Base-by-base conservation (phyloP, 352 stramenopile species). In the Thraustotheca clavata region DNA sequence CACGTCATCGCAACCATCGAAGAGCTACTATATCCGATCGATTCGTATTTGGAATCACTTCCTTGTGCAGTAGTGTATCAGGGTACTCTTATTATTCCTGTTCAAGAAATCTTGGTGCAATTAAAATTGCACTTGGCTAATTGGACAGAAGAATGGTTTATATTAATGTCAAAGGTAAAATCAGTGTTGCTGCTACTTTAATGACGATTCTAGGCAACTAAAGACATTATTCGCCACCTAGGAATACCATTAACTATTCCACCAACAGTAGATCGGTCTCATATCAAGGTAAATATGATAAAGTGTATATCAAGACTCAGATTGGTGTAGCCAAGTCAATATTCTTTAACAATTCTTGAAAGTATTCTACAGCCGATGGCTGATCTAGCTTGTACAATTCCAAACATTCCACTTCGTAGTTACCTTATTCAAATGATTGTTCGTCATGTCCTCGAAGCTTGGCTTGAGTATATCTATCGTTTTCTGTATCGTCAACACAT, bases 81-180 rank as follows among this genome's bases (percentile, higher is more conserved):
- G 8, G 43, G 43, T 11, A 52, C 43, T 1, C 43, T 52, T 11
- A 11, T 52, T 11, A 52, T 31, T 34, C 50, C 57, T 1, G 20
- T 65, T 27, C 41, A 65, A 31, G 38, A 65, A 8, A 9, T 65
- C 27, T 20, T 57, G 24, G 57, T 46, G 3, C 22, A 65, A 8
- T 24, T 65, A 14, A 65, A 65, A 33, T 33, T 65, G 33, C 57
- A 43, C 11, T 34, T 65, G 36, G 57, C 57, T 4, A 20, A 57
- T 11, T 40, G 46, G 11, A 54, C 41, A 26, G 57, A 65, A 24
- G 18, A 40, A 12, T 65, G 57, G 57, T 14, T 9, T 4, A 22
- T 18, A 20, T 9, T 18, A 20, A 22, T 65, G n/a, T n/a, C 20
- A 9, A 4, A 16, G 18, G 49, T 59, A 59, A 16, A 34, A 26